Percentiles rank a stretch among this genome's conserved stretches.
Evolutionary conservation across 2,329 filamentous ascomycete species (phyloP).

Genomic region (Ascochyta lentis): DNA sequence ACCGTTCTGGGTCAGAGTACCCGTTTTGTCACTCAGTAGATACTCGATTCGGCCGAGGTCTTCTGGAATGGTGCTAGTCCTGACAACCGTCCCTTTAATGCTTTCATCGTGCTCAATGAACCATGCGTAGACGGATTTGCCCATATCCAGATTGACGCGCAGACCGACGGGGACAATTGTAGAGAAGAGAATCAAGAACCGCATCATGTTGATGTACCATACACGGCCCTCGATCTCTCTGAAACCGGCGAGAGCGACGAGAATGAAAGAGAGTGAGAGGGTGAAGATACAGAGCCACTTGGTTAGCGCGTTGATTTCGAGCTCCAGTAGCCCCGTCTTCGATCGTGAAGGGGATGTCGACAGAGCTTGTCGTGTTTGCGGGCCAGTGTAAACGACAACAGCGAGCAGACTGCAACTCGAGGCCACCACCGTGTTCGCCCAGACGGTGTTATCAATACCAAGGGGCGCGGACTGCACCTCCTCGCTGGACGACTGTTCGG

Average conservation of each 20-base stretch:
- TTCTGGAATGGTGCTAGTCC: conserved; percentile 96
- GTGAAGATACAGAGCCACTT: conserved; percentile 95
- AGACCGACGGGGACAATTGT: conserved; percentile 98
- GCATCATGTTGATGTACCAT: conserved; percentile 98
- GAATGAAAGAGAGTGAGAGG: conserved; percentile 80
- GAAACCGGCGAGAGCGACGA: conserved; percentile 88
- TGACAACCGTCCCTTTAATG: conserved; percentile 89
- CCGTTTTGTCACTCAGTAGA: conserved; percentile 94
- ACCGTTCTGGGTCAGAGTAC: conserved; percentile 93
- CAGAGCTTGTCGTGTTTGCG: conserved; percentile 90
- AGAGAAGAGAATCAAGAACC: conserved; percentile 98
- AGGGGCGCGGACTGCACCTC: conserved; percentile 70
- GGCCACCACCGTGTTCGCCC: conserved; percentile 97
- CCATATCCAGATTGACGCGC: conserved; percentile 95
- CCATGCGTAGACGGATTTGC: conserved; percentile 93
- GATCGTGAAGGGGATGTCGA: conserved; percentile 91
- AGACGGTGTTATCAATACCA: conserved; percentile 95
- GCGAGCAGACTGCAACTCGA: conserved; percentile 89
- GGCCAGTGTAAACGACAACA: conserved; percentile 91
- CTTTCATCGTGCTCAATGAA: conserved; percentile 92
- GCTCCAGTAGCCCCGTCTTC: conserved; percentile 91
- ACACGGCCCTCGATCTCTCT: conserved; percentile 66
- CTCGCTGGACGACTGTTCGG: conserved; percentile 26
- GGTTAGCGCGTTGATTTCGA: conserved; percentile 95
- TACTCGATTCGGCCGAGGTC: conserved; percentile 96